Evolutionary conservation across 345 rosid species (phyloP).

Genomic region (Salix suchowensis): DNA sequence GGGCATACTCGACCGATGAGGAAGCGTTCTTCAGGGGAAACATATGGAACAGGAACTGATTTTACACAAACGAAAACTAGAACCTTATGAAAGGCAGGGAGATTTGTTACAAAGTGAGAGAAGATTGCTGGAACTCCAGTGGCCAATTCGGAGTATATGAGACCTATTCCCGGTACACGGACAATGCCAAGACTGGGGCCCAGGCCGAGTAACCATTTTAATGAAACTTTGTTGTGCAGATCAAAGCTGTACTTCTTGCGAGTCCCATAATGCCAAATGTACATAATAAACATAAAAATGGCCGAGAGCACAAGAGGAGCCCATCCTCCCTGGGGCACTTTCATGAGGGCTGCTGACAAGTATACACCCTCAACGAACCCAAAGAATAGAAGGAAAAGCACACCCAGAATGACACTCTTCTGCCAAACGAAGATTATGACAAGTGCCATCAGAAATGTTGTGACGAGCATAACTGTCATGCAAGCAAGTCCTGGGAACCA

Average conservation of each 20-base stretch:
- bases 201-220: slow-evolving; percentile 84
- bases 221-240: slow-evolving; percentile 90
- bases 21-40: slow-evolving; percentile 84
- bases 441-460: slow-evolving; percentile 88
- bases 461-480: slow-evolving; percentile 78
- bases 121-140: slow-evolving; percentile 92
- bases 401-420: slow-evolving; percentile 49
- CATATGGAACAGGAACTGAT: slow-evolving; percentile 90
- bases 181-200: slow-evolving; percentile 97
- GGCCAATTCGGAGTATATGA: slow-evolving; percentile 84
- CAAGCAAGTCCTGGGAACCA: slow-evolving; percentile 75
- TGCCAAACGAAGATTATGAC: slow-evolving; percentile 80
- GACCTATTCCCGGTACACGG: slow-evolving; percentile 94
- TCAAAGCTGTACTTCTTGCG: slow-evolving; percentile 86
- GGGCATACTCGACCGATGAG: slow-evolving; percentile 94
- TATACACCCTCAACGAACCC: slow-evolving; percentile 74
- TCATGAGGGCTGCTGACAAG: slow-evolving; percentile 75
- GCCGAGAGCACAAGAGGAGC: slow-evolving; percentile 69
- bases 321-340: slow-evolving; percentile 91
- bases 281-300: slow-evolving; percentile 71
- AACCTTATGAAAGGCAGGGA: slow-evolving; percentile 89
- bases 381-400: slow-evolving; percentile 55
- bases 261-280: slow-evolving; percentile 87
- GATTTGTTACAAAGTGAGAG: slow-evolving; percentile 93
- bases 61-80: slow-evolving; percentile 90